Evolutionary conservation across 148 eudicot genomes (phyloP).

Genomic region (Suaeda aralocaspica): DNA sequence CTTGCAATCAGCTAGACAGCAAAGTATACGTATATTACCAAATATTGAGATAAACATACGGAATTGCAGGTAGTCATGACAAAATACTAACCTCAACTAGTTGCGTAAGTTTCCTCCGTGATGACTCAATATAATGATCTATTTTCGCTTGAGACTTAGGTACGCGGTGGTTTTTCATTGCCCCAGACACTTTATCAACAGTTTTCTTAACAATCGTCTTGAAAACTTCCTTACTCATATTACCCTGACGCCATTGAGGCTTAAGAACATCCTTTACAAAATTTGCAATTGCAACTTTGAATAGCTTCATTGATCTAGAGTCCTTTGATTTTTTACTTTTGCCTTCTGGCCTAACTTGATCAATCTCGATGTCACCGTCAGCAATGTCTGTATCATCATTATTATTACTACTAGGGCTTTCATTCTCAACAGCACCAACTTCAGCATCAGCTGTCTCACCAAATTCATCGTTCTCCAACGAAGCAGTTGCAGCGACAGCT

Average conservation of each 20-base stretch:
- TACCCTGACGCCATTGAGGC: slow-evolving; percentile 98
- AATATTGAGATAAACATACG: background rate
- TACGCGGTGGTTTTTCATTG: slow-evolving; percentile 77
- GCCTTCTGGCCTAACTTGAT: slow-evolving; percentile 62
- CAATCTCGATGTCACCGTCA: slow-evolving; percentile 66
- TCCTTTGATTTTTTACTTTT: slow-evolving; percentile 66
- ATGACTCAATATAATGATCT: slow-evolving; percentile 82
- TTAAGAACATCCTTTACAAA: slow-evolving; percentile 90
- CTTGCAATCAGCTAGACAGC: slow-evolving; percentile 3
- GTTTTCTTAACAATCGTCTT: slow-evolving; percentile 96
- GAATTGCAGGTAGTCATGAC: background rate
- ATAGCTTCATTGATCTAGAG: slow-evolving; percentile 80
- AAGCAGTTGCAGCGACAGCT: slow-evolving; percentile 35
- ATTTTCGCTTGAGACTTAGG: slow-evolving; percentile 90
- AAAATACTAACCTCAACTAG: slow-evolving; percentile 69
- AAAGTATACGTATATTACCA: background rate
- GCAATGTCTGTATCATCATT: slow-evolving; percentile 39
- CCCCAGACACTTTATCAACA: slow-evolving; percentile 93
- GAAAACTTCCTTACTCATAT: slow-evolving; percentile 98
- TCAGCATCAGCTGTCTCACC: slow-evolving; percentile 95
- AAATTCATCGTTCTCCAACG: slow-evolving; percentile 65
- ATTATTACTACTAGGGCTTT: slow-evolving; percentile 54
- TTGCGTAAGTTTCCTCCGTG: slow-evolving; percentile 73
- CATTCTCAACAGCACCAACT: slow-evolving; percentile 69
- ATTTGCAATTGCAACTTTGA: slow-evolving; percentile 73